A percentile compares a stretch with the other conserved stretches of the same genome.
Evolutionary conservation across 2,329 filamentous ascomycete species (phyloP).

Genomic region (Microcyclospora tardicrescens): DNA sequence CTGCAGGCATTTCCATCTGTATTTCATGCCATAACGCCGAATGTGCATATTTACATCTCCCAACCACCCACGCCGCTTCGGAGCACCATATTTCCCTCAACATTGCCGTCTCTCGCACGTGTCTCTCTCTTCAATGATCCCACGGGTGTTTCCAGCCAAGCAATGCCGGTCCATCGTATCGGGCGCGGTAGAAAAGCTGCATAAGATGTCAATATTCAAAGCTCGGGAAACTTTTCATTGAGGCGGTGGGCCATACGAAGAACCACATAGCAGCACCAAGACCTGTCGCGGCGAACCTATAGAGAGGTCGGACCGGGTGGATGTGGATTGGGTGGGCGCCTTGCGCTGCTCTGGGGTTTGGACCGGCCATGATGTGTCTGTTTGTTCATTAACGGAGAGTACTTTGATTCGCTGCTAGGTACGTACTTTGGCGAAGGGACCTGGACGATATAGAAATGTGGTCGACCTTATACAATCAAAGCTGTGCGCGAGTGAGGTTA

Average conservation of each 20-base stretch:
- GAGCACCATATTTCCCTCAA: too few relatives aligned
- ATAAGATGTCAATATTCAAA: slow-evolving; percentile 3
- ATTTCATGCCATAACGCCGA: too few relatives aligned
- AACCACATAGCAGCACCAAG: slow-evolving; percentile 98
- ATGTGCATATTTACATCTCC: too few relatives aligned
- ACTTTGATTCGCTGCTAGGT: too few relatives aligned
- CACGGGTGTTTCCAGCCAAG: slow-evolving; percentile 93
- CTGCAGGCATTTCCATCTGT: too few relatives aligned
- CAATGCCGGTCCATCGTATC: slow-evolving; percentile 85
- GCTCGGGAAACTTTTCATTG: background rate
- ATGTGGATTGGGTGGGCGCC: slow-evolving; percentile 43
- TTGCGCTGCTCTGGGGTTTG: slow-evolving; percentile 23
- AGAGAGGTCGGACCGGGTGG: slow-evolving; percentile 53
- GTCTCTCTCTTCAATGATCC: slow-evolving; percentile 56
- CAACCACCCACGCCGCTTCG: too few relatives aligned
- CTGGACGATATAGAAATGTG: too few relatives aligned
- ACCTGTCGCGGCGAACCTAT: slow-evolving; percentile 74
- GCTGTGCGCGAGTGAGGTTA: too few relatives aligned
- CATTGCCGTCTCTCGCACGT: background rate
- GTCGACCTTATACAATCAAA: too few relatives aligned
- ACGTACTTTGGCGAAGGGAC: too few relatives aligned
- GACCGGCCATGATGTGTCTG: slow-evolving; percentile 10
- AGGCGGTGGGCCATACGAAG: slow-evolving; percentile 47
- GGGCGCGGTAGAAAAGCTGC: slow-evolving; percentile 88
- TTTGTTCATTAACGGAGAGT: too few relatives aligned